Percentiles rank a stretch among this genome's conserved stretches.
These are phyloP conservation scores for Aspergillus steynii DNA, from an alignment of 495 filamentous ascomycete genomes.

Conservation along the genomic window DNA sequence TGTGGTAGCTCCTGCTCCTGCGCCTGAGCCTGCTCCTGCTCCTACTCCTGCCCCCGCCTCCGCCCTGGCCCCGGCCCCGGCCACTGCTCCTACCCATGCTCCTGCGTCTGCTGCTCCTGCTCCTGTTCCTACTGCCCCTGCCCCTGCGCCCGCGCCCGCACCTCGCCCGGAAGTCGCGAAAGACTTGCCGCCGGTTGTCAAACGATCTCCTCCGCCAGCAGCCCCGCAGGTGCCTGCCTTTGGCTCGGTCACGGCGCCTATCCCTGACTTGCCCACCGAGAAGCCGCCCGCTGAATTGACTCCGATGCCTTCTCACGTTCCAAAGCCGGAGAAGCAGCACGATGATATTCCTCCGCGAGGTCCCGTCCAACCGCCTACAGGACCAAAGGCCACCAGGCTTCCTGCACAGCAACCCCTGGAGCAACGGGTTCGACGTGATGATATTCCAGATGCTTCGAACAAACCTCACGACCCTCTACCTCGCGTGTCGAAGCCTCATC, in stretches of 20 bases:
- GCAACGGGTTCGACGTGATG: slow-evolving; percentile 24
- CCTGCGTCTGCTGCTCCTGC: no score
- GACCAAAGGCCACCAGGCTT: slow-evolving; percentile 39
- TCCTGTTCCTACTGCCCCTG: not conserved
- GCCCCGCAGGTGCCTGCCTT: slow-evolving; percentile 82
- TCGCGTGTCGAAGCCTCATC: slow-evolving; percentile 21
- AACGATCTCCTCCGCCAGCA: slow-evolving; percentile 68
- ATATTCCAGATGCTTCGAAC: slow-evolving; percentile 9
- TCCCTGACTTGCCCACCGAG: slow-evolving; percentile 24
- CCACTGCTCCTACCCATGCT: no score
- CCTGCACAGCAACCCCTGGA: slow-evolving; percentile 24
- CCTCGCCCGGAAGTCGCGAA: slow-evolving; percentile 41
- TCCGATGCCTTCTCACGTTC: slow-evolving; percentile 33
- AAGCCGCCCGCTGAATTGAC: slow-evolving; percentile 44
- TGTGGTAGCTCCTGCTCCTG: not conserved
- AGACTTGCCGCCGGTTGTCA: slow-evolving; percentile 38
- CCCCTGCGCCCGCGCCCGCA: slow-evolving; percentile 28
- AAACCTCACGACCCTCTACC: slow-evolving; percentile 19
- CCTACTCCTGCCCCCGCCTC: no score
- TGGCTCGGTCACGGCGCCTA: slow-evolving; percentile 54
- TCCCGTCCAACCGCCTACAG: slow-evolving; percentile 39
- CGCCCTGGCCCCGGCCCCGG: no score
- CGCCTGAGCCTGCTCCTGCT: not conserved
- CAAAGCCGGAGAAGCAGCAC: slow-evolving; percentile 33
- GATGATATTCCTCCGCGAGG: slow-evolving; percentile 22